Conservation (phyloP, 2,329 filamentous ascomycete species). For the Capronia coronata region DNA sequence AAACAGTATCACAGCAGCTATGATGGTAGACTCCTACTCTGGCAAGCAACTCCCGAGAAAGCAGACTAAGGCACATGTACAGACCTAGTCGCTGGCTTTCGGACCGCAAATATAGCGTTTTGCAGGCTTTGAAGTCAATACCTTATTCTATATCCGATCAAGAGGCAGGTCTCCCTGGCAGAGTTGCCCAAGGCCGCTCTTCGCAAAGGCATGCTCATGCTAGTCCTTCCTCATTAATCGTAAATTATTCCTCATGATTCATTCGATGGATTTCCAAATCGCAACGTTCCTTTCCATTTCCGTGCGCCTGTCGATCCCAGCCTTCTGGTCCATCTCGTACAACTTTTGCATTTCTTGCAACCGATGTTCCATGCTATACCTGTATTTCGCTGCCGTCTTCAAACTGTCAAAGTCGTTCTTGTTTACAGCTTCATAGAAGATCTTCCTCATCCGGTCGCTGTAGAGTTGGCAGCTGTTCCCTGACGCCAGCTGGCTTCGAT, state of each 20-base stretch:
- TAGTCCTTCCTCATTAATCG: background rate
- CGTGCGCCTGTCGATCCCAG: conserved; percentile 47
- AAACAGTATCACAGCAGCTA: too few relatives aligned
- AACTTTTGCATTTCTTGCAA: conserved; percentile 52
- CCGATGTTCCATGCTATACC: conserved; percentile 52
- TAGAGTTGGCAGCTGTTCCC: conserved; percentile 66
- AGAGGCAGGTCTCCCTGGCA: too few relatives aligned
- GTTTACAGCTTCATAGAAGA: conserved; percentile 62
- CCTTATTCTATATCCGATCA: too few relatives aligned
- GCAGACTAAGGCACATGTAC: too few relatives aligned
- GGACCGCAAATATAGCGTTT: too few relatives aligned
- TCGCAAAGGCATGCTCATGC: background rate
- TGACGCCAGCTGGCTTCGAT: conserved; percentile 28
- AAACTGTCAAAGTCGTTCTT: conserved; percentile 62
- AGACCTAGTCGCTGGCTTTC: too few relatives aligned
- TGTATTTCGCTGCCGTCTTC: conserved; percentile 53
- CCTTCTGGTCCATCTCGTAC: conserved; percentile 52
- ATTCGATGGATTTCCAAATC: conserved; percentile 51
- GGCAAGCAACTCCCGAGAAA: too few relatives aligned
- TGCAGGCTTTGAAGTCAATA: too few relatives aligned
- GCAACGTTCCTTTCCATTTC: conserved; percentile 46
- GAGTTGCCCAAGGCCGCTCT: background rate
- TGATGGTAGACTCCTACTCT: too few relatives aligned
- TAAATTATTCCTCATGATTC: conserved; percentile 14
- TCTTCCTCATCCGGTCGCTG: conserved; percentile 66